phyloP scores from a whole-genome alignment of 2,329 filamentous ascomycete species.

The Mariannaea elegans region DNA sequence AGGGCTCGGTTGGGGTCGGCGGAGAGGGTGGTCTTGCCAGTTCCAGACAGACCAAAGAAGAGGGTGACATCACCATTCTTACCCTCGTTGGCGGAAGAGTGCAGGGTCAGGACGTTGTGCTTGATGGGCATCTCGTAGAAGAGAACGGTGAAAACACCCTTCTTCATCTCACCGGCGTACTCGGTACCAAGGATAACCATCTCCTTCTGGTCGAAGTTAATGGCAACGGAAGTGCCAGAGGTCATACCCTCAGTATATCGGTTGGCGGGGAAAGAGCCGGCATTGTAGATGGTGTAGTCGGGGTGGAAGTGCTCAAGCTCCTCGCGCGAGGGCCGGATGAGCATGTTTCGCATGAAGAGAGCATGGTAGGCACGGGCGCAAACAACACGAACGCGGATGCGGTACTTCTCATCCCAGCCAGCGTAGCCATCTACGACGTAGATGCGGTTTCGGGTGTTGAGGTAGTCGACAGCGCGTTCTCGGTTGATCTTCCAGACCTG shows the following conservation, averaged over 20 bases:
- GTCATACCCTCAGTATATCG: slow-evolving; percentile 99
- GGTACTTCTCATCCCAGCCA: slow-evolving; percentile 98
- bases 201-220: slow-evolving; percentile 99
- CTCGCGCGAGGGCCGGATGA: slow-evolving; percentile 90
- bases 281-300: slow-evolving; percentile 99
- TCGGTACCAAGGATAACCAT: slow-evolving; percentile 99
- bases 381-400: slow-evolving; percentile 96
- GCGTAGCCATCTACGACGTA: slow-evolving; percentile 98
- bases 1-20: slow-evolving; percentile 95
- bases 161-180: slow-evolving; percentile 88
- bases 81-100: slow-evolving; percentile 98
- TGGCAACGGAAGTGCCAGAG: slow-evolving; percentile 94
- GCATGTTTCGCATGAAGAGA: slow-evolving; percentile 99
- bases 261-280: slow-evolving; percentile 97
- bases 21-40: slow-evolving; percentile 97
- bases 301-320: slow-evolving; percentile 98
- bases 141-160: slow-evolving; percentile 97
- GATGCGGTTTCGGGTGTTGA: slow-evolving; percentile 98
- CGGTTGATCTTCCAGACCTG: slow-evolving; percentile 99
- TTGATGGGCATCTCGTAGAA: slow-evolving; percentile 99
- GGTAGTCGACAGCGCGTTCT: slow-evolving; percentile 97
- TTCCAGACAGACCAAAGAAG: slow-evolving; percentile 98
- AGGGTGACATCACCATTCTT: slow-evolving; percentile 94
- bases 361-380: slow-evolving; percentile 99
- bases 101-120: slow-evolving; percentile 97